Evolutionary conservation across 805 yeast genomes (phyloP), one percentile per base, ranked within the genome.

Genomic region (Maudiozyma bulderi): DNA sequence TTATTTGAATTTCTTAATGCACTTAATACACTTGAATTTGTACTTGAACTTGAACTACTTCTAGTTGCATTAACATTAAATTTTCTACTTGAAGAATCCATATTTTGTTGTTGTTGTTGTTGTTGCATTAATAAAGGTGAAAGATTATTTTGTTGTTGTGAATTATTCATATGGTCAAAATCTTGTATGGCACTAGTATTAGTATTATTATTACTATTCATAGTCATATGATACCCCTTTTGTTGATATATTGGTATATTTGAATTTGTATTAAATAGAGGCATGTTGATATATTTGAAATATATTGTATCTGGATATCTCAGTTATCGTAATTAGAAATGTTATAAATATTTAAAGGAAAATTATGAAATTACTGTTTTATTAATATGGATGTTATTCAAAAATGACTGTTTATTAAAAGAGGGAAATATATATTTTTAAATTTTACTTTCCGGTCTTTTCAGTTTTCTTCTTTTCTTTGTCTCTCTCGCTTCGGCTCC

Each of bases 21-120:
- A 38, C 40, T 38, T 20, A 38, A 15, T 8, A 35, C 35, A 30
- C 43, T 42, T 40, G 37, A 31, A 34, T 42, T 32, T 15, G 52
- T 39, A 29, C 51, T 47, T 15, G 54, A 52, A 37, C 52, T 50
- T 30, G 55, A 52, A 29, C 45, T 48, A 48, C 53, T 50, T 43
- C 55, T 52, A 13, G 51, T 45, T 3, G 55, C 50, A 40, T 50
- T 52, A 14, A 44, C 40, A 34, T 50, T 50, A 30, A 50, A 52
- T 26, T 40, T 33, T 34, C 32, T 35, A 6, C 8, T 35, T 35
- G 34, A 8, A 32, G 34, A 3, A 20, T 20, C 26, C 26, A 20
- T 20, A 20, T 20, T 20, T 20, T 20, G 26, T 20, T 20, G 26
- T 14, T 40, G 20, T 30, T 41, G 44, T 42, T 42, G 44, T 42